Evolutionary conservation across 2,329 filamentous ascomycete species (phyloP), one percentile per base, ranked within the genome.

Genomic region (Blastomyces silverae): DNA sequence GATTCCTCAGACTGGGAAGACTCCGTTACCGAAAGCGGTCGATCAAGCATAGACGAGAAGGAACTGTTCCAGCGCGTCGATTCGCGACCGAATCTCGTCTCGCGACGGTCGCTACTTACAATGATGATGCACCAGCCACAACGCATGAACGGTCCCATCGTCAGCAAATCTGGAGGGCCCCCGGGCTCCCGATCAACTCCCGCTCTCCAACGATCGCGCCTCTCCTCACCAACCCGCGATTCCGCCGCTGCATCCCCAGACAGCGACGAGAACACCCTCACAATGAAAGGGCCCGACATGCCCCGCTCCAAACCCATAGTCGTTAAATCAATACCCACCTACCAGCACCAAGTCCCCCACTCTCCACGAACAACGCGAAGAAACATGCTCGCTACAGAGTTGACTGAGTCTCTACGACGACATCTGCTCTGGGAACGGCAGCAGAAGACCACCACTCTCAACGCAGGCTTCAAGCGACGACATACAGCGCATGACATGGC

Each of bases 401-500:
- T 99, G 64, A 97, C 93, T 2, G 92, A 96, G 75, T 96, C 91
- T 28, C 86, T 99, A 3, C 87, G 94, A 28, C 90, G 92, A 70
- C 90, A 97, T 71, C 87, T 99, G 20, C 84, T 97, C 20, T 96
- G 91, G 90, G 94, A 99, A 76, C 89, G 94, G 62, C 91, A 96
- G 73, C 93, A 97, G 74, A 96, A 94, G 83, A 89, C 90, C 44
- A 93, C 91, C 8, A 59, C 62, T n/a, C 90, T 88, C 71, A 92
- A 93, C 68, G 91, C 92, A 0, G 90, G 93, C 64, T 83, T 96
- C 65, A 95, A 96, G 82, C 87, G 93, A 67, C 84, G 91, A 66
- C 92, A 97, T 75, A 96, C 92, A 25, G 90, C 93, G 2, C 90
- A 93, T 69, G 92, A 97, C 73, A 87, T 97, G 68, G 89, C 90